Evolutionary conservation across 139 green algal genomes (phyloP), one percentile per base, ranked within the genome.

Genomic region (Yamagishiella unicocca): DNA sequence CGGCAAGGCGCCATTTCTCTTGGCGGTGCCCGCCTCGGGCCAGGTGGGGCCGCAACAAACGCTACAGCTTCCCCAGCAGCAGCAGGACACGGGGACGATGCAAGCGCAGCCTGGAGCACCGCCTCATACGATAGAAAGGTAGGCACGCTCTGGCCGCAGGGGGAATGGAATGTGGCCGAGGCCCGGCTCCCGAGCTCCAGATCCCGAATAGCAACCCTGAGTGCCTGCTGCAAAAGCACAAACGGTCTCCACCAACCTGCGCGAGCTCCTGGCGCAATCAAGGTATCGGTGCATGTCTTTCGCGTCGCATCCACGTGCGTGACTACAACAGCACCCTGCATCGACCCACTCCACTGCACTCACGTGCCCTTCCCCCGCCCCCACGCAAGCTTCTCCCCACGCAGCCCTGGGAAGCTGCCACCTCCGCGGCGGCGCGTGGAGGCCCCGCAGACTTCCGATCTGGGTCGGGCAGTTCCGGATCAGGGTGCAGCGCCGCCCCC

Each of bases 111-210:
- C 50, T n/a, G n/a, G n/a, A n/a, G n/a, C n/a, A n/a, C n/a, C n/a
- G n/a, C 81, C 81, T 7, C 45, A 79, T 43, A 70, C 43, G 10
- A 87, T 87, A 38, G 81, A 87, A n/a, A 85, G 79, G 79, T 85
- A 43, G 17, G 77, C 2, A 3, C 19, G 6, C 5, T 55, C 24
- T 5, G 29, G 5, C 14, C 6, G 64, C 29, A 42, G 40, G 29
- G n/a, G 64, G 8, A 9, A 6, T 6, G 6, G 6, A 17, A 42
- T 19, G 64, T 17, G 8, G 64, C 12, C 25, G n/a, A 4, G 40
- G 64, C 29, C n/a, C 8, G 64, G n/a, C n/a, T 9, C 29, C 6
- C 5, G n/a, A 31, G 64, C n/a, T 5, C 29, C 64, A 42, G 6
- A n/a, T n/a, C n/a, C n/a, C n/a, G n/a, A n/a, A n/a, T n/a, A 21